These are phyloP conservation scores for Chlamydomonas sphaeroides DNA, from an alignment of 139 green algal genomes.

Conservation along the genomic window DNA sequence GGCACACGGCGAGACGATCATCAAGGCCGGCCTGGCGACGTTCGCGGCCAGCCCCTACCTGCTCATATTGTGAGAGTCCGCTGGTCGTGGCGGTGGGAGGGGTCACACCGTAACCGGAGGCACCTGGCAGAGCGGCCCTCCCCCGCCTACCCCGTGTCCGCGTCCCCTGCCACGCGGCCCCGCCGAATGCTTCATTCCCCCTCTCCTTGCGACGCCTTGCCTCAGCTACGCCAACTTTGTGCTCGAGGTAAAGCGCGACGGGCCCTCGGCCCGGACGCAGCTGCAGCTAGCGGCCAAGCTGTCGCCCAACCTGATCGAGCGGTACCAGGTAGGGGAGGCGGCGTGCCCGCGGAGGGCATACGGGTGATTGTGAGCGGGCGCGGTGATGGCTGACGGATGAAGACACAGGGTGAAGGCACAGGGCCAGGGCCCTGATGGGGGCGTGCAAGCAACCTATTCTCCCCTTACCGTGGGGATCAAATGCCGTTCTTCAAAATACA, in stretches of 20 bases:
- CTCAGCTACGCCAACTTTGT: slow-evolving; percentile 53
- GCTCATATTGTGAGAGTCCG: slow-evolving; percentile 39
- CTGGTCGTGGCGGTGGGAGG: too few relatives aligned
- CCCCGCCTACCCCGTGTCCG: too few relatives aligned
- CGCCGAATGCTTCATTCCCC: neutral
- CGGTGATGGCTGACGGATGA: too few relatives aligned
- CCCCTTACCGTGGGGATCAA: too few relatives aligned
- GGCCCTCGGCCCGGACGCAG: slow-evolving; percentile 48
- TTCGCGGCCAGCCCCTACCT: slow-evolving; percentile 45
- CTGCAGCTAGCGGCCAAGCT: slow-evolving; percentile 56
- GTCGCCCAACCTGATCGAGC: slow-evolving; percentile 41
- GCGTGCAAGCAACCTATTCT: neutral
- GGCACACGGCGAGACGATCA: slow-evolving; percentile 40
- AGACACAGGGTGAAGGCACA: too few relatives aligned
- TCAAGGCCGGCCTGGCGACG: slow-evolving; percentile 34
- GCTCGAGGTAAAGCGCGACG: slow-evolving; percentile 50
- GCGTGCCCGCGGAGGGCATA: too few relatives aligned
- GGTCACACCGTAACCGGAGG: too few relatives aligned
- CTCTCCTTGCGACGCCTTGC: neutral
- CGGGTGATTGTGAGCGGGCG: too few relatives aligned
- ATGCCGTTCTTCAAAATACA: too few relatives aligned
- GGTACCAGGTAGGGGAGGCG: slow-evolving; percentile 42
- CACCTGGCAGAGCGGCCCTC: too few relatives aligned
- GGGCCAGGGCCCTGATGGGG: too few relatives aligned
- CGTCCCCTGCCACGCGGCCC: too few relatives aligned